Evolutionary conservation across 2,329 filamentous ascomycete species (phyloP).

Genomic region (Pseudocercospora macadamiae): DNA sequence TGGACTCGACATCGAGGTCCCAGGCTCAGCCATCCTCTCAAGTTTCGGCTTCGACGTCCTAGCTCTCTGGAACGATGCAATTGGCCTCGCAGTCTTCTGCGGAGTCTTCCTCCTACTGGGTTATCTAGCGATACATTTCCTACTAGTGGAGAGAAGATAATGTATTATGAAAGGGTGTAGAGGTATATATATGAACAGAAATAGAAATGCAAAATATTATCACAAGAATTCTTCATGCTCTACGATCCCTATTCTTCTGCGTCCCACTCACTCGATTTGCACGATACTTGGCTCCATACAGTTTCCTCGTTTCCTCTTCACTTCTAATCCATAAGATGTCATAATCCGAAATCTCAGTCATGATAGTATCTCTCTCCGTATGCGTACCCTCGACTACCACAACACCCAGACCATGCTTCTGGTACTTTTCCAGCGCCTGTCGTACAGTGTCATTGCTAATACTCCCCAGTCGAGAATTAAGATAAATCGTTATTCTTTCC

Average conservation of each 20-base stretch:
- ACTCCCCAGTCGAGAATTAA: neutral
- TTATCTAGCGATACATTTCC: conserved; percentile 88
- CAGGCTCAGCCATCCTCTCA: conserved; percentile 89
- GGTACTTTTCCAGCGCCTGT: neutral
- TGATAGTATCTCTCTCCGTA: conserved; percentile 9
- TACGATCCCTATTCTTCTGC: conserved; percentile 11
- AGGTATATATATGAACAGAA: neutral
- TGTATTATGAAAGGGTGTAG: neutral
- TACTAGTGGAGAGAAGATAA: conserved; percentile 86
- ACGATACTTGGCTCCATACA: conserved; percentile 11
- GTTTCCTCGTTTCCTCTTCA: conserved; percentile 9
- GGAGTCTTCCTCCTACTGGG: conserved; percentile 83
- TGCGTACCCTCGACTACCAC: conserved; percentile 4
- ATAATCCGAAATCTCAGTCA: conserved; percentile 10
- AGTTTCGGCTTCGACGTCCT: conserved; percentile 92
- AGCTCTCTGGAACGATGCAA: conserved; percentile 81
- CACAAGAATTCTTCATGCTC: too few species aligned
- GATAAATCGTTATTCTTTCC: conserved; percentile 2
- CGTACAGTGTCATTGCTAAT: neutral
- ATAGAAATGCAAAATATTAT: too few species aligned
- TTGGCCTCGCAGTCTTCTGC: conserved; percentile 80
- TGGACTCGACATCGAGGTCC: conserved; percentile 93
- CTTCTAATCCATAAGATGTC: conserved; percentile 11
- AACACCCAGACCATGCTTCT: conserved; percentile 1
- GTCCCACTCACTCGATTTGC: conserved; percentile 6